Conservation (phyloP, 2,329 filamentous ascomycete species). For the Chrysosphaeria jannelii region DNA sequence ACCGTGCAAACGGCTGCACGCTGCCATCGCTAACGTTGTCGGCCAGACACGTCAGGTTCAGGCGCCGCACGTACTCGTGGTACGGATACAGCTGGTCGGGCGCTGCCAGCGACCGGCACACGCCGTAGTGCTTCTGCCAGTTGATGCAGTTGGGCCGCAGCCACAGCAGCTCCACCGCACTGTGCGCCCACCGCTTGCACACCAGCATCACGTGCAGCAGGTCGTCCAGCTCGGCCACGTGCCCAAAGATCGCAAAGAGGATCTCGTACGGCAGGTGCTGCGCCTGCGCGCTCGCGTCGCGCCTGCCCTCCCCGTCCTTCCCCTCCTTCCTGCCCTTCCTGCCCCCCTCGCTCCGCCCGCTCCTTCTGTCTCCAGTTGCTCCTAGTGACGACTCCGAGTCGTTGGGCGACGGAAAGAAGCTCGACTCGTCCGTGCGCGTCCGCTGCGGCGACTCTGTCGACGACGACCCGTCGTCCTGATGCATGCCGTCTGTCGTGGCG, state of each 20-base stretch:
- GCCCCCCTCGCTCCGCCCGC: too few species aligned
- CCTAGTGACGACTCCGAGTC: constrained; percentile 80
- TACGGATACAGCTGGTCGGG: constrained; percentile 22
- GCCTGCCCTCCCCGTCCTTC: too few species aligned
- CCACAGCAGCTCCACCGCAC: constrained; percentile 82
- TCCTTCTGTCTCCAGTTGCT: too few species aligned
- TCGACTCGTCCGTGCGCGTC: constrained; percentile 68
- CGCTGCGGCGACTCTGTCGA: constrained; percentile 47
- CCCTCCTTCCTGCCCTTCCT: too few species aligned
- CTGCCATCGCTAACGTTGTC: constrained; percentile 65
- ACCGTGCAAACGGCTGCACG: constrained; percentile 48
- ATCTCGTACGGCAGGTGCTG: constrained; percentile 90
- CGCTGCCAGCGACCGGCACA: too few species aligned
- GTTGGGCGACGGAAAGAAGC: constrained; percentile 70
- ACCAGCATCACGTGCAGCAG: constrained; percentile 74
- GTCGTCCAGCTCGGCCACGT: constrained; percentile 45
- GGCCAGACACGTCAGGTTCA: constrained; percentile 62
- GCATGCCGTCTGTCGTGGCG: too few species aligned
- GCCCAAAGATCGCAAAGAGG: constrained; percentile 73
- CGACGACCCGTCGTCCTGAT: constrained; percentile 24
- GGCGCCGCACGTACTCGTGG: constrained; percentile 75
- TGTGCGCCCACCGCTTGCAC: constrained; percentile 78
- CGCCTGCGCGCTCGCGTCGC: too few species aligned
- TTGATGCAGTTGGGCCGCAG: constrained; percentile 74
- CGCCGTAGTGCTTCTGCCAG: constrained; percentile 52